Evolutionary conservation across 768 basidiomycete species (phyloP), one percentile per base, ranked within the genome.

Genomic region (Suillus luteus): DNA sequence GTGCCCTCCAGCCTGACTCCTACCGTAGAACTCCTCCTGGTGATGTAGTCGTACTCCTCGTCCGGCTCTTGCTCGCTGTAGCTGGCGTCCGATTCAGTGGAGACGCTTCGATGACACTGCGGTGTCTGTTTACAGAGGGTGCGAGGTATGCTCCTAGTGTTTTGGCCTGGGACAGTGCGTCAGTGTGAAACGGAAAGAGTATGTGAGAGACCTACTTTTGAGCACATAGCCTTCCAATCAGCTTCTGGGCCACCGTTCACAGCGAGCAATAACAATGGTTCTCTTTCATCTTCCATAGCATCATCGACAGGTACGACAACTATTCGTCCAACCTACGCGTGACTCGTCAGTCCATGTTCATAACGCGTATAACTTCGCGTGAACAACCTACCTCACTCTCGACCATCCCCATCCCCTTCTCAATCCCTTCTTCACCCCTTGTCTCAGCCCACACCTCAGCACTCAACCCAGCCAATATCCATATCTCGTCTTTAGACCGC

Each of bases 371-470:
- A 10, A 52, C 3, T 22, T 60, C 38, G 31, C 60, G 4, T 55
- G 59, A 27, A 35, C 10, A 9, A 73, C 80, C 69, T 68, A 91
- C 91, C 83, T 93, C 91, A 72, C 88, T 87, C 64, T 93, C 91
- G 3, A 87, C 88, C 86, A 89, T 89, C 19, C 89, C 90, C 22
- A 70, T 70, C 5, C 49, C 66, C 10, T 35, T 44, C 22, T 27
- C 49, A 22, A 33, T 59, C 52, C 40, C 48, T 37, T 75, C 63
- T 11, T 86, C 81, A 27, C 84, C 86, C 64, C 79, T 81, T 33
- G 87, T 90, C 75, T 93, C 91, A 59, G 85, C 85, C 91, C 92
- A 93, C 40, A 91, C 80, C 73, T 92, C 91, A 11, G 85, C 85
- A 48, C 86, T 85, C 37, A 93, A 76, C 17, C 91, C 91, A 9